Evolutionary conservation across 106 monocot genomes (phyloP).

Genomic region (Acorus calamus): DNA sequence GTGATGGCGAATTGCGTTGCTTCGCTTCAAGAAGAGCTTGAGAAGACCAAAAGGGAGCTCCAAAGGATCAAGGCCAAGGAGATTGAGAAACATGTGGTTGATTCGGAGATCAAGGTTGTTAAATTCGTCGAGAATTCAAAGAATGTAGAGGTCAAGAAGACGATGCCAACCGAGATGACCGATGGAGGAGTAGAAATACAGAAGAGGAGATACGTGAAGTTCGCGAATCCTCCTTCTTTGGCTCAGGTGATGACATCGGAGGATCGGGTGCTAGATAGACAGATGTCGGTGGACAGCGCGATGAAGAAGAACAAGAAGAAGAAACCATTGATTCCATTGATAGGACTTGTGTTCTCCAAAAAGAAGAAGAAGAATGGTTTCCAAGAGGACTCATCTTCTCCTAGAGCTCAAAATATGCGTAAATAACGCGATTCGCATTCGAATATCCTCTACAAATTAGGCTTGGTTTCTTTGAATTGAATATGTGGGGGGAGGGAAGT

Average conservation of each 20-base stretch:
- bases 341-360: conserved; percentile 29
- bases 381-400: background rate
- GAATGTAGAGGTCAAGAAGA: conserved; percentile 1
- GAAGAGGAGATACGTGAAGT: conserved; percentile 46
- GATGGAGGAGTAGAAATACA: conserved; percentile 5
- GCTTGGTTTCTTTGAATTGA: too few species aligned
- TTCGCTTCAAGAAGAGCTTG: conserved; percentile 49
- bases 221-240: conserved; percentile 35
- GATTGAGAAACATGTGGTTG: conserved; percentile 1
- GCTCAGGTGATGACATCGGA: conserved; percentile 16
- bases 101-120: conserved; percentile 23
- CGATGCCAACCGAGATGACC: background rate
- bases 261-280: conserved; percentile 15
- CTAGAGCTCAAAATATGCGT: too few species aligned
- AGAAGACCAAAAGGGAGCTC: conserved; percentile 49
- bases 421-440: too few species aligned
- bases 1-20: conserved; percentile 31
- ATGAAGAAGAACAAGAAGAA: conserved; percentile 37
- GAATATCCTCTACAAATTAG: too few species aligned
- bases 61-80: conserved; percentile 17
- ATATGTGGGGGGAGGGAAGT: too few species aligned
- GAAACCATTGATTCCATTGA: conserved; percentile 29
- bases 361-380: conserved; percentile 42
- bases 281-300: conserved; percentile 7
- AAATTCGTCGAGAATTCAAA: conserved; percentile 30